A percentile compares a stretch with the other conserved stretches of the same genome.
Conservation (phyloP, 2,329 filamentous ascomycete genomes). For the Tolypocladium amazonense region DNA sequence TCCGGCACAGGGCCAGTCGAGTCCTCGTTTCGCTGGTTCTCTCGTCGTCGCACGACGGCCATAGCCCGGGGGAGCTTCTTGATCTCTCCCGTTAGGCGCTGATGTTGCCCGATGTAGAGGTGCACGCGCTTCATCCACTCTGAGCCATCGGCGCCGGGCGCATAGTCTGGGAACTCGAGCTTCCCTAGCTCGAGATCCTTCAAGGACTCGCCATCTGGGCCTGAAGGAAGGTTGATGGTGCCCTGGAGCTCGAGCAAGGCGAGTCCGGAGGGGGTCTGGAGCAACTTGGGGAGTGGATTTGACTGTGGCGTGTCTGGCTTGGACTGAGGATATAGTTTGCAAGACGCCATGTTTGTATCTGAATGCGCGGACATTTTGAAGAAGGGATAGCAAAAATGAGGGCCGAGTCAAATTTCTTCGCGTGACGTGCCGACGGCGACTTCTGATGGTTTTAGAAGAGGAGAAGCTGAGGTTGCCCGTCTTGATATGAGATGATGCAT, state of each 20-base stretch:
- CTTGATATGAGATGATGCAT: background rate
- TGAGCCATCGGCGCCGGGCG: conserved; percentile 33
- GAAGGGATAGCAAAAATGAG: background rate
- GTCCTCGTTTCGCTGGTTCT: conserved; percentile 29
- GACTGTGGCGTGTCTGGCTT: conserved; percentile 10
- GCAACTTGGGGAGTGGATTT: conserved; percentile 63
- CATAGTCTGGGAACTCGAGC: conserved; percentile 69
- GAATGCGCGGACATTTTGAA: background rate
- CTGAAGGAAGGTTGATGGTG: conserved; percentile 63
- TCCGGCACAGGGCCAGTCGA: conserved; percentile 26
- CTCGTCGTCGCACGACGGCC: conserved; percentile 60
- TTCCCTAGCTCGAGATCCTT: conserved; percentile 46
- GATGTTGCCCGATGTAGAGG: conserved; percentile 79
- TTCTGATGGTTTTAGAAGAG: background rate
- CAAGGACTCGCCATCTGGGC: conserved; percentile 18
- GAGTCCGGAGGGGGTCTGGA: conserved; percentile 81
- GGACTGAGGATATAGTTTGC: conserved; percentile 29
- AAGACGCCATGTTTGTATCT: conserved; percentile 20
- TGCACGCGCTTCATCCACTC: conserved; percentile 88
- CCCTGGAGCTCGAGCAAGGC: conserved; percentile 91
- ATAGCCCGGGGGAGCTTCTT: conserved; percentile 74
- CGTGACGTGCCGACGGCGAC: background rate
- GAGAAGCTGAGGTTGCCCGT: background rate
- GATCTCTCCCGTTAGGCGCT: conserved; percentile 80
- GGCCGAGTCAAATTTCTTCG: background rate